Evolutionary conservation across 208 protist species (phyloP).

Genomic region (Tritrichomonas musculus): DNA sequence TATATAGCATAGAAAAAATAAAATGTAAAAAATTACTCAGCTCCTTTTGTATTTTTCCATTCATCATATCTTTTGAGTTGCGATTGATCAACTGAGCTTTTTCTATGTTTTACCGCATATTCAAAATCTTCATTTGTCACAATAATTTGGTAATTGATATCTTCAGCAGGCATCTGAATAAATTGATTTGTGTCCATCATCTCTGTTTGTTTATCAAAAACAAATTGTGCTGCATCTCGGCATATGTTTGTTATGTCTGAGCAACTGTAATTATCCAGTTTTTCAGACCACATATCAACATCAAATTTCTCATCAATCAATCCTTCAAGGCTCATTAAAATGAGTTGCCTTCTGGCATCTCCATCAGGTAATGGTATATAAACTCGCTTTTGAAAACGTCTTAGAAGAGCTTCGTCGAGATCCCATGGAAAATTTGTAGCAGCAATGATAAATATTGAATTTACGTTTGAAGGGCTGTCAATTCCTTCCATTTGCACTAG

Average conservation of each 20-base stretch:
- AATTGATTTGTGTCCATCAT: background rate
- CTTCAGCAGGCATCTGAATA: background rate
- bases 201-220: background rate
- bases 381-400: constrained; percentile 50
- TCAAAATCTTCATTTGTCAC: background rate
- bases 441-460: constrained; percentile 43
- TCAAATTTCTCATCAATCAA: constrained; percentile 46
- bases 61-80: background rate
- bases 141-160: background rate
- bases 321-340: background rate
- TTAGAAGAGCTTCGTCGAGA: constrained; percentile 49
- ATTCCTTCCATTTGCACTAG: constrained; percentile 51
- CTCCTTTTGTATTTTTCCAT: background rate
- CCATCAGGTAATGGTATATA: constrained; percentile 52
- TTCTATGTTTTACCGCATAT: background rate
- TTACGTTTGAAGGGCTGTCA: background rate
- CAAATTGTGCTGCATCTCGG: constrained; percentile 61
- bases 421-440: constrained; percentile 53
- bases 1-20: background rate
- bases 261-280: constrained; percentile 66
- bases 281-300: constrained; percentile 55
- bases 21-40: background rate
- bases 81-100: background rate
- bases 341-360: background rate
- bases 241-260: constrained; percentile 69